Evolutionary conservation across 257 asterid species (phyloP), one percentile per base, ranked within the genome.

Genomic region (Petrea volubilis): DNA sequence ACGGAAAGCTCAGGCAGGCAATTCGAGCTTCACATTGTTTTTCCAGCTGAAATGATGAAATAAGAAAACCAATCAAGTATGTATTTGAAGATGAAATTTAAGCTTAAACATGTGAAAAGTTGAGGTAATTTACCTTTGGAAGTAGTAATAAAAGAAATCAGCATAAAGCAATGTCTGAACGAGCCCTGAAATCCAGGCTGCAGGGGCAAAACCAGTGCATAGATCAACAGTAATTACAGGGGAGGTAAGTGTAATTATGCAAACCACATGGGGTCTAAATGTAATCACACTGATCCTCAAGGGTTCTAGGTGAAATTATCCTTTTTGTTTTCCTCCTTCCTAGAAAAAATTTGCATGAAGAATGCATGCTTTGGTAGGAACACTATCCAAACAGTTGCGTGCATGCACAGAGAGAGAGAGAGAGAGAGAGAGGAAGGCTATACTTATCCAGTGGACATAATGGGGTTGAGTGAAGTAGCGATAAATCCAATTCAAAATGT

Each of bases 381-480:
- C 29, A 53, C 41, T 17, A 29, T 28, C 18, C 60, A 3, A 34
- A n/a, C 10, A n/a, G n/a, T n/a, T n/a, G n/a, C n/a, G n/a, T n/a
- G n/a, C n/a, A n/a, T n/a, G n/a, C n/a, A n/a, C n/a, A 51, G 15
- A 51, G 9, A 60, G 52, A 13, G 31, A 13, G 27, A 34, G 31
- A 18, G 57, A 36, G 67, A 66, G 81, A 63, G 77, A 69, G 78
- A 46, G 64, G 31, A 73, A 7, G 73, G 29, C 60, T 67, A 55
- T 85, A 88, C 97, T 78, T 87, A 91, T 88, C 97, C 96, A 91
- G 71, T 91, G 97, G 59, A 85, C 86, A 66, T 69, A 91, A 79
- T 88, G 97, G 25, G 91, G 89, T 76, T 88, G 94, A 29, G 97
- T 88, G 84, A 91, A 91, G 88, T 86, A 91, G 81, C 97, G 97